Evolutionary conservation across 768 basidiomycete species (phyloP).

Genomic region (Naganishia friedmannii): DNA sequence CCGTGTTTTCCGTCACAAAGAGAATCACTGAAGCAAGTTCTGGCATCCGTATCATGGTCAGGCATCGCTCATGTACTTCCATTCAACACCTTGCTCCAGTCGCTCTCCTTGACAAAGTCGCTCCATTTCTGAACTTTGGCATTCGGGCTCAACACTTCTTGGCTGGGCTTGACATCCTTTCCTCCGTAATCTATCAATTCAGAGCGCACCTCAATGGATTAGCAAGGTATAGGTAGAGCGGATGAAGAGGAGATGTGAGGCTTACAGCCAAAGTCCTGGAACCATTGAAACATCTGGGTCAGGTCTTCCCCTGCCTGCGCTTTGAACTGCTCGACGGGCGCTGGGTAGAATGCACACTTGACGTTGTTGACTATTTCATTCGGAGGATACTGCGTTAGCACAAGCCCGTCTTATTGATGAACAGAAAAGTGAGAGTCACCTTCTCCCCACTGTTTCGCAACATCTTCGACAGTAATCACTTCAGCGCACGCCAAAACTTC

Average conservation of each 20-base stretch:
- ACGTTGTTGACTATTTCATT: constrained; percentile 8
- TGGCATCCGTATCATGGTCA: too few relatives aligned
- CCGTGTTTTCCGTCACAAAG: too few relatives aligned
- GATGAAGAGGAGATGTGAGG: background rate
- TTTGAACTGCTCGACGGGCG: constrained; percentile 20
- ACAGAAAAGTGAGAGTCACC: background rate
- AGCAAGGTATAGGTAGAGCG: background rate
- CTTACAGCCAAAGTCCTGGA: constrained; percentile 33
- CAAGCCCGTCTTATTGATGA: too few relatives aligned
- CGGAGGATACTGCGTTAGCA: background rate
- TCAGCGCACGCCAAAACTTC: constrained; percentile 28
- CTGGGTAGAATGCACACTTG: constrained; percentile 12
- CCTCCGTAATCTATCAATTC: constrained; percentile 26
- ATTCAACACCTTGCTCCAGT: constrained; percentile 25
- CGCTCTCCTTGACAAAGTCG: constrained; percentile 12
- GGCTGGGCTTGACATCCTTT: constrained; percentile 20
- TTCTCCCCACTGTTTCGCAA: constrained; percentile 18
- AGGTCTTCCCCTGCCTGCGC: constrained; percentile 21
- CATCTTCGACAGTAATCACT: constrained; percentile 20
- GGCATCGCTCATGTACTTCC: too few relatives aligned
- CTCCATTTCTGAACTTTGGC: constrained; percentile 29
- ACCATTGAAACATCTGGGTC: constrained; percentile 29
- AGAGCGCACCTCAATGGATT: background rate
- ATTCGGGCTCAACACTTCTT: constrained; percentile 3
- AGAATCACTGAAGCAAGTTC: too few relatives aligned